Percentiles rank a stretch among this genome's conserved stretches.
Conservation (phyloP, 2,329 filamentous ascomycete genomes). For the Alternaria triticimaculans region DNA sequence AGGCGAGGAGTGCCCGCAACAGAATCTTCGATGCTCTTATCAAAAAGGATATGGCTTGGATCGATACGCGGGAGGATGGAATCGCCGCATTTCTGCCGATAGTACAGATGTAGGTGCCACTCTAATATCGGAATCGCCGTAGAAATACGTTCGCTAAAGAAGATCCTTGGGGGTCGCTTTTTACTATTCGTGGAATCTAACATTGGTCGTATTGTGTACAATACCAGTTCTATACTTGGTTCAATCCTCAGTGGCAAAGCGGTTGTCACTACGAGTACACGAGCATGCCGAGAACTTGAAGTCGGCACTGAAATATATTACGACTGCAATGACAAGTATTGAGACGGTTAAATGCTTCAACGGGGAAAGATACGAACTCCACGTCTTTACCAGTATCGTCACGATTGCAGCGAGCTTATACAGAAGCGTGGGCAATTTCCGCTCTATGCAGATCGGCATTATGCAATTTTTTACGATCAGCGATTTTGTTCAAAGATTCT, state of each 20-base stretch:
- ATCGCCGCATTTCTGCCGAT: conserved; percentile 73
- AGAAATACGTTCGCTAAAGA: not conserved
- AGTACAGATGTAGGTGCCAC: conserved; percentile 71
- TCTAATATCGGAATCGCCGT: conserved; percentile 7
- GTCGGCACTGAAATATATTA: conserved; percentile 73
- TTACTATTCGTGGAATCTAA: conserved; percentile 82
- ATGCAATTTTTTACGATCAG: conserved; percentile 75
- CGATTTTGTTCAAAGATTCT: conserved; percentile 90
- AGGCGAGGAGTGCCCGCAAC: conserved; percentile 70
- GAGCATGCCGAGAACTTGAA: conserved; percentile 72
- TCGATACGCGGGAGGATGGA: conserved; percentile 75
- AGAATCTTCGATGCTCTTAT: conserved; percentile 72
- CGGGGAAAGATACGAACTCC: conserved; percentile 71
- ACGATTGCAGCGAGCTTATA: conserved; percentile 68
- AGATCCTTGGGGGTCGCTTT: conserved; percentile 73
- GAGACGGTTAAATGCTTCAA: conserved; percentile 89
- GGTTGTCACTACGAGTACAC: conserved; percentile 70
- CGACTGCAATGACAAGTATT: conserved; percentile 74
- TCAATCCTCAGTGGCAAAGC: conserved; percentile 65
- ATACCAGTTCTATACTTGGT: conserved; percentile 71
- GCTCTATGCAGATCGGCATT: conserved; percentile 74
- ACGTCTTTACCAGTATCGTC: conserved; percentile 67
- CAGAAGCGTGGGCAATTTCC: conserved; percentile 70
- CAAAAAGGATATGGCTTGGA: conserved; percentile 81
- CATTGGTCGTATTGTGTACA: conserved; percentile 76